Evolutionary conservation across 768 basidiomycete genomes (phyloP), one percentile per base, ranked within the genome.

Genomic region (Porpolomopsis calyptriformis): DNA sequence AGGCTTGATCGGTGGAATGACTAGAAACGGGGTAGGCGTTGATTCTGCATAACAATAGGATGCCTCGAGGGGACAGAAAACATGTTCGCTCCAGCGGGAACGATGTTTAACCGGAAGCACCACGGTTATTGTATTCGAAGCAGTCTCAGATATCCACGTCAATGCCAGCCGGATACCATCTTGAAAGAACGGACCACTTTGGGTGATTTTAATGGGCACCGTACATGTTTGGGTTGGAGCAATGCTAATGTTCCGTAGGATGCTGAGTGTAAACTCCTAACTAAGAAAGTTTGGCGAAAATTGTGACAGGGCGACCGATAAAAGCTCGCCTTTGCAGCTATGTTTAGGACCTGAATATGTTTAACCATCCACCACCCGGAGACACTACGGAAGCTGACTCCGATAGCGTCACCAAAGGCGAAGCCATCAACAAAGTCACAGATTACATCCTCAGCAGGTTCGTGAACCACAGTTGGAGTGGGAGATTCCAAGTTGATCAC

Each of bases 351-450:
- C 8, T 44, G 46, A 34, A 60, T 54, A 23, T 51, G 54, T 5
- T 53, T 60, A 2, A 80, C 67, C 1, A 68, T 75, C 78, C 81
- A 83, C 73, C 74, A 77, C 12, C 68, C 70, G 12, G 65, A 60
- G 2, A 64, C 49, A 52, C 73, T 77, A 29, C 75, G 72, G 12
- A 87, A 47, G 1, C 74, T 82, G 2, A 92, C 51, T 2, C 86
- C 85, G 2, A 86, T 40, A 4, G 76, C 77, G 22, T 77, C 61
- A 2, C 90, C 90, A 55, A 90, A 85, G 0, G 85, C 73, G 54
- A 71, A 76, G 0, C 89, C 90, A 47, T 78, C 75, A 1, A 91
- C 67, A 51, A 91, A 80, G 59, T 90, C 78, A 27, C 76, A 76
- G 2, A 71, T 40, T 2, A 87, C 64, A 39, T 81, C 73, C 46